Evolutionary conservation across 73 alveolate genomes (phyloP).

Genomic region (Urostyla sp.): DNA sequence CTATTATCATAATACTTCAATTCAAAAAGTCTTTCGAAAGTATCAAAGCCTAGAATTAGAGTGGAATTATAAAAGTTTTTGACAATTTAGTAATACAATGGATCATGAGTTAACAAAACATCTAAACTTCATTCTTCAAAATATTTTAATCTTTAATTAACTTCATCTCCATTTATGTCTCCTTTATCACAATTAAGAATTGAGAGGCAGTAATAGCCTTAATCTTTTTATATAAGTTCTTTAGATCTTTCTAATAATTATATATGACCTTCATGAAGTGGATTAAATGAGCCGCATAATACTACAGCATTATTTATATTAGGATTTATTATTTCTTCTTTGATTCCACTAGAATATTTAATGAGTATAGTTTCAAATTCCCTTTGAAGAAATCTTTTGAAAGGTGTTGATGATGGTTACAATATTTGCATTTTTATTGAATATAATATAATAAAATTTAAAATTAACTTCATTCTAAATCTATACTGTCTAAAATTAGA

Average conservation of each 20-base stretch:
- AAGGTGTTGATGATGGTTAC: no score
- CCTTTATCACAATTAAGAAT: slow-evolving; percentile 19
- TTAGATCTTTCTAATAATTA: neutral
- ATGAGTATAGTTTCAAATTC: neutral
- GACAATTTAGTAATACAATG: slow-evolving; percentile 49
- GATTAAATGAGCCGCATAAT: slow-evolving; percentile 64
- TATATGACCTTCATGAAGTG: slow-evolving; percentile 68
- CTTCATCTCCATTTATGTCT: neutral
- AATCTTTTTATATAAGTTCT: neutral
- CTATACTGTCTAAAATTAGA: no score
- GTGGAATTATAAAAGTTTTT: neutral
- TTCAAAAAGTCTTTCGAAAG: slow-evolving; percentile 52
- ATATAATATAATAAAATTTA: no score
- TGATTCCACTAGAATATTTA: neutral
- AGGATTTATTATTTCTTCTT: slow-evolving; percentile 39
- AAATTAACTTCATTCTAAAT: no score
- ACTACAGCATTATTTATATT: neutral
- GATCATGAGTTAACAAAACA: slow-evolving; percentile 10
- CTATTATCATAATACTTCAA: slow-evolving; percentile 21
- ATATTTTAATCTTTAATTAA: slow-evolving; percentile 12
- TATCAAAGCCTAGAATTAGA: slow-evolving; percentile 60
- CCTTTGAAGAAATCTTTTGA: neutral
- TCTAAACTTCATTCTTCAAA: slow-evolving; percentile 20
- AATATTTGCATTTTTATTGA: no score
- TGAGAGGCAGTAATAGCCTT: neutral